Evolutionary conservation across 805 yeast genomes (phyloP), one percentile per base, ranked within the genome.

Genomic region (Maudiozyma serrabonitensis): DNA sequence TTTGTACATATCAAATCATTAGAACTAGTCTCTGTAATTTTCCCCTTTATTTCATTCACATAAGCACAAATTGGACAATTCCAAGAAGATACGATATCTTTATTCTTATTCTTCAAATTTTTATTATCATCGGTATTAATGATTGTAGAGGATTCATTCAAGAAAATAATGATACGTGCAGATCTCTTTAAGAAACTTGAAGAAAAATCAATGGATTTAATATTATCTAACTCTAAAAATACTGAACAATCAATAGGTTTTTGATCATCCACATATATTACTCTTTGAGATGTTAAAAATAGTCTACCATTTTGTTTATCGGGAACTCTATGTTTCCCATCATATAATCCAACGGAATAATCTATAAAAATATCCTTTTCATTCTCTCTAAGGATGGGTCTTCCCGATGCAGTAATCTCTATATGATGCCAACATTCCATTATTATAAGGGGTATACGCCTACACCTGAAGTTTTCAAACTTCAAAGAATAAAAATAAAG

Each of bases 61-160:
- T 40, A 23, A 19, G 32, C 37, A 65, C 99, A 91, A 3, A 93
- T 90, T n/a, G 84, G 83, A 63, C 99, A 91, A 1, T 76, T 75
- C 99, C 99, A 91, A 8, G 48, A 38, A 4, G 58, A 51, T 23
- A 11, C 26, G 2, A 31, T 25, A 21, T n/a, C 31, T 4, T 39
- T 44, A 3, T 38, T 46, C 11, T 21, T 23, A 11, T 40, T 21
- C 16, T n/a, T 18, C n/a, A 25, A 15, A 6, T 39, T 40, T 15
- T 28, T 21, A 11, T 15, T 6, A 9, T 16, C 31, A 9, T 16
- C 31, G 3, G 8, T 6, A 2, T 28, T 12, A 19, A 25, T 3
- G 12, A 34, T 48, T 6, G 13, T 21, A 5, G 41, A 25, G 12
- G n/a, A 13, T 21, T 54, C 50, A 42, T 60, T 68, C 48, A 75